phyloP scores from a whole-genome alignment of 345 rosid genomes.

The Balakata baccata region DNA sequence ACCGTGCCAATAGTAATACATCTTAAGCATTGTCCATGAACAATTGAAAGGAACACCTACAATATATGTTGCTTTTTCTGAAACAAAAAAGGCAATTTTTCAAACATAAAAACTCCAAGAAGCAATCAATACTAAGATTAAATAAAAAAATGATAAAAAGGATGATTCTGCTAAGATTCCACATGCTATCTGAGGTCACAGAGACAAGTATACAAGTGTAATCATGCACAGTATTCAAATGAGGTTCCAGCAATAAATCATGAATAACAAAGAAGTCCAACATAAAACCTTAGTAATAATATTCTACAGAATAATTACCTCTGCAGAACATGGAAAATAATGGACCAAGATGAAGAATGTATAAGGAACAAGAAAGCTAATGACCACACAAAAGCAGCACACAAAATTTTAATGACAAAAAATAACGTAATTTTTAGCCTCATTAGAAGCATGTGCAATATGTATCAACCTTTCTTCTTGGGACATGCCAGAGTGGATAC shows the following conservation, averaged over 20 bases:
- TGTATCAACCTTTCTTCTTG: constrained; percentile 84
- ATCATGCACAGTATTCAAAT: background rate
- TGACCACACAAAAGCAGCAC: background rate
- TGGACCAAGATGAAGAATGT: background rate
- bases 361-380: background rate
- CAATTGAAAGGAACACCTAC: background rate
- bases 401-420: background rate
- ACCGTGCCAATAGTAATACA: background rate
- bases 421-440: background rate
- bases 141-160: background rate
- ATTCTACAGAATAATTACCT: background rate
- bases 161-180: background rate
- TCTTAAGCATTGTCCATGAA: background rate
- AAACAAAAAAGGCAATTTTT: background rate
- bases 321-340: background rate
- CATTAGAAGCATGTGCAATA: background rate
- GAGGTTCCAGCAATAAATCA: background rate
- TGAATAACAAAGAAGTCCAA: background rate
- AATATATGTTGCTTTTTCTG: background rate
- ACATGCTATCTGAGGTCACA: background rate
- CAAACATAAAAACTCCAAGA: background rate
- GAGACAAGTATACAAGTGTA: background rate
- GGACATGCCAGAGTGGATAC: constrained; percentile 99
- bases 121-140: background rate
- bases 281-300: background rate